phyloP scores from a whole-genome alignment of 768 basidiomycete species.

The Termitomyces sp. region DNA sequence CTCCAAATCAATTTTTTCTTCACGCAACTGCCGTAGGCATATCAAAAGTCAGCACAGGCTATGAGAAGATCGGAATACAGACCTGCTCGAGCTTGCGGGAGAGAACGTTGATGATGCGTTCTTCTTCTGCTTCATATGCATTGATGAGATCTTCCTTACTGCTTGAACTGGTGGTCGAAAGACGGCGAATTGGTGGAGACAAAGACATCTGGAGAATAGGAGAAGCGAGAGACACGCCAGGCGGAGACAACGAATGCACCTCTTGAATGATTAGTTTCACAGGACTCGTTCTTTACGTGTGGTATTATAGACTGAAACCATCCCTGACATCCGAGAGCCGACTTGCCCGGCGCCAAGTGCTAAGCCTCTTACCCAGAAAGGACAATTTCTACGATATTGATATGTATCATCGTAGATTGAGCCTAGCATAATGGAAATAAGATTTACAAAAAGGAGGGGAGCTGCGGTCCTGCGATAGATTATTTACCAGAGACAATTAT shows the following conservation, averaged over 20 bases:
- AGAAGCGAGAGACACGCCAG: neutral
- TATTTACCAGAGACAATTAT: neutral
- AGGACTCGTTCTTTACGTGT: slow-evolving; percentile 19
- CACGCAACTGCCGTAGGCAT: slow-evolving; percentile 48
- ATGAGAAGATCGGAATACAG: slow-evolving; percentile 9
- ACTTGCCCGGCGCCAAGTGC: neutral
- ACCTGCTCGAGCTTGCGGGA: slow-evolving; percentile 85
- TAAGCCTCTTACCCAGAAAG: neutral
- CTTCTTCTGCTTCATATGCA: slow-evolving; percentile 87
- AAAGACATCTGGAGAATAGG: slow-evolving; percentile 25
- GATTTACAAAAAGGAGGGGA: neutral
- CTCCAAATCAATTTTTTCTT: slow-evolving; percentile 82
- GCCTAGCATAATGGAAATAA: neutral
- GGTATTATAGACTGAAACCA: slow-evolving; percentile 9
- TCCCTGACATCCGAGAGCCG: slow-evolving; percentile 7
- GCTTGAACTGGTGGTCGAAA: slow-evolving; percentile 47
- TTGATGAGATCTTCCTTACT: slow-evolving; percentile 76
- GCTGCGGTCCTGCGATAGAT: neutral
- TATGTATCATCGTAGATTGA: neutral
- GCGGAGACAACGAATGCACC: neutral
- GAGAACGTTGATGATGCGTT: slow-evolving; percentile 78
- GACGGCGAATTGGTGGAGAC: slow-evolving; percentile 58
- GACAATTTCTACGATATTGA: neutral
- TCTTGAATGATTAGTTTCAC: slow-evolving; percentile 8
- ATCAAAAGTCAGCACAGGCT: neutral